Evolutionary conservation across 2,329 filamentous ascomycete genomes (phyloP), one percentile per base, ranked within the genome.

Genomic region (Exophiala sp.): DNA sequence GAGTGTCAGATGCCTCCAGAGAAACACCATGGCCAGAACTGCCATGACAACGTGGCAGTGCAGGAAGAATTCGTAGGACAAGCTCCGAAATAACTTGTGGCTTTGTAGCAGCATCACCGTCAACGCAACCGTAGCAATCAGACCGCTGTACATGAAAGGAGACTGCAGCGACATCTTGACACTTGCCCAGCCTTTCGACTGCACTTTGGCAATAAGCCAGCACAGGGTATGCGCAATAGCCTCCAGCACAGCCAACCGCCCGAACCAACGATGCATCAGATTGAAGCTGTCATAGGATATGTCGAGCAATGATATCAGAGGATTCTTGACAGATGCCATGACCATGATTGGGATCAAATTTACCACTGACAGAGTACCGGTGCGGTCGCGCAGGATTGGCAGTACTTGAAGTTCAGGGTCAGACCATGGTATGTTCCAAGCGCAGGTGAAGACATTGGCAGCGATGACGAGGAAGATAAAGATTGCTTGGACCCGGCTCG

Each of bases 51-150:
- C 89, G 70, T 97, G 93, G 23, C 85, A 70, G 65, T 86, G 88
- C 61, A 97, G 78, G 71, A 98, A 98, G 1, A 88, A 94, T 71
- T 98, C 93, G 72, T 98, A 98, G 66, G 95, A 96, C 32, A 90
- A 89, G 68, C 96, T 91, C 54, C 93, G 83, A 44, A 98, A 65
- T 0, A 89, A 85, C 2, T 88, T 91, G 46, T 86, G 72, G 8
- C 88, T 84, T 22, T 84, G 73, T 44, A 95, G 62, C 46, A 86
- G 63, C 39, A 97, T 73, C 38, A 86, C 65, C 34, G 79, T 60
- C 64, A 95, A 78, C 30, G 79, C 76, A 42, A 79, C 65, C n/a
- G 62, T 60, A 48, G 65, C 64, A 57, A 75, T 65, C 46, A 75
- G 60, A n/a, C 73, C 73, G 45, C 62, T 65, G 16, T 64, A 53